Evolutionary conservation across 768 basidiomycete genomes (phyloP), one percentile per base, ranked within the genome.

Genomic region (Tylopilus balloui): DNA sequence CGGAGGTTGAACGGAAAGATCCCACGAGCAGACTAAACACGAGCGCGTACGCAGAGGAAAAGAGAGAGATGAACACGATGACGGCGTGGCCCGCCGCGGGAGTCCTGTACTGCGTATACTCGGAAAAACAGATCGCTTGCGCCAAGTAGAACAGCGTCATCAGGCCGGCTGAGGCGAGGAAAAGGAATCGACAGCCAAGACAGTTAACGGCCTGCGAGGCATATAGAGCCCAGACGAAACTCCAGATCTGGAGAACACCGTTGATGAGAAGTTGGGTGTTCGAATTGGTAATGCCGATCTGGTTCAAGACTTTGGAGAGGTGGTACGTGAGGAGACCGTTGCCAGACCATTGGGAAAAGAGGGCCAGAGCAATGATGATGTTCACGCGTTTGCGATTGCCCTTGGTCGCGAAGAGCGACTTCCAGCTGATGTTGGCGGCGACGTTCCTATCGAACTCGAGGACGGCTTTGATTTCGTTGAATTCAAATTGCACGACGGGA

Each of bases 21-120:
- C 64, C 93, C 92, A 86, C 70, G 68, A 92, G 77, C 5, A 90
- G 88, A 2, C 83, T 84, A 63, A 89, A 90, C 23, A 86, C 86
- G 48, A 90, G 73, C 58, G 88, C 84, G 52, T 81, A 81, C 20
- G 64, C 57, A 58, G 71, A 72, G 23, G 70, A 65, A 56, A 72
- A 77, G 44, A 75, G 70, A 5, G 87, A 86, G 53, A 88, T 81
- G 67, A 86, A 74, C 13, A 79, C 59, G 14, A 59, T 57, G 2
- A 61, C 58, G 3, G 59, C 77, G 59, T 88, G 79, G 0, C 78
- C 82, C 10, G 84, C 80, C 1, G 63, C 61, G 6, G 52, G 27
- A 42, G 65, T 65, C 4, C 70, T 62, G n/a, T 69, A 68, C 36
- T 78, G 64, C 1, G 73, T 71, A 61, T 76, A 87, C 37, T 73